Evolutionary conservation across 108 stramenopile species (phyloP).

Genomic region (Conticribra weissflogii): DNA sequence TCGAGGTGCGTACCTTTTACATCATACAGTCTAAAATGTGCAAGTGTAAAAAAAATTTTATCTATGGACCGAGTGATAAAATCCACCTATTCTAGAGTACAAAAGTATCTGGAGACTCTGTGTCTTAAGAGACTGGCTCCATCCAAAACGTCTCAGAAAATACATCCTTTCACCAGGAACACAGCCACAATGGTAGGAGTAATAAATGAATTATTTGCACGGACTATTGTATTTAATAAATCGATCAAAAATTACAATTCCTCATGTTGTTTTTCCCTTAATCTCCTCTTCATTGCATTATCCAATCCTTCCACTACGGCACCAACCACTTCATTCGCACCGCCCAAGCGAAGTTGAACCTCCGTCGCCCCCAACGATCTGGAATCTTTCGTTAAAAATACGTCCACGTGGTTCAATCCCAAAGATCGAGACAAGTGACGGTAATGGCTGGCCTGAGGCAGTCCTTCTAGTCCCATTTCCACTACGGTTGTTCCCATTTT

Average conservation of each 20-base stretch:
- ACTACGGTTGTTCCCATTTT: constrained; percentile 16
- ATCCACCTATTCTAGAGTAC: too few species aligned
- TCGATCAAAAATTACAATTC: background rate
- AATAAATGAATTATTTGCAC: too few species aligned
- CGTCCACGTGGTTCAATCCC: constrained; percentile 21
- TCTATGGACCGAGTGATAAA: too few species aligned
- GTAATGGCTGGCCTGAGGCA: constrained; percentile 31
- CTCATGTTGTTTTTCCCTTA: background rate
- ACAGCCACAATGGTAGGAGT: too few species aligned
- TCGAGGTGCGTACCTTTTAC: too few species aligned
- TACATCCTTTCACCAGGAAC: too few species aligned
- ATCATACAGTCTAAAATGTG: too few species aligned
- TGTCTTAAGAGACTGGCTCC: too few species aligned
- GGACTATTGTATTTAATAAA: too few species aligned
- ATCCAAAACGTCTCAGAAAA: too few species aligned
- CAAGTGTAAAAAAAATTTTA: too few species aligned
- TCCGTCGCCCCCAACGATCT: constrained; percentile 30
- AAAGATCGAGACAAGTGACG: constrained; percentile 14
- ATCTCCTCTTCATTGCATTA: background rate
- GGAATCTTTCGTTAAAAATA: constrained; percentile 16
- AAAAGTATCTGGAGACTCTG: too few species aligned
- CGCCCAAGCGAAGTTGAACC: constrained; percentile 16
- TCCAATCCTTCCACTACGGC: constrained; percentile 17
- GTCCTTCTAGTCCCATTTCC: constrained; percentile 13
- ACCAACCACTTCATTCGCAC: constrained; percentile 11